These are phyloP conservation scores for Botryotinia calthae DNA, from an alignment of 2,329 filamentous ascomycete species.

Conservation along the genomic window DNA sequence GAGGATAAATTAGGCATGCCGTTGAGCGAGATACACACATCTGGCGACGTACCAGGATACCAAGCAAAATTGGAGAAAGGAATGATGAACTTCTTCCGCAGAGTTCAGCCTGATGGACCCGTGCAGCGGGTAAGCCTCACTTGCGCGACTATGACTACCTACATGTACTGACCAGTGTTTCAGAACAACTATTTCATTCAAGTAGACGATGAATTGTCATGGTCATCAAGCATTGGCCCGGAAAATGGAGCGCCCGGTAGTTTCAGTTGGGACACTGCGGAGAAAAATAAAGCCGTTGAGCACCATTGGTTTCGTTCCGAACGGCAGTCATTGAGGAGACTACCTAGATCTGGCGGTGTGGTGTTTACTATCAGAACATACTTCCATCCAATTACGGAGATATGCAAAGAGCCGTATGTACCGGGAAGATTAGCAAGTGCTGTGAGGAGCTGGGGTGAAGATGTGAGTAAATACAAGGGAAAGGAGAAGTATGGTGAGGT, in stretches of 20 bases:
- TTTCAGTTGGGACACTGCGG: conserved; percentile 71
- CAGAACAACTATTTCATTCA: conserved; percentile 88
- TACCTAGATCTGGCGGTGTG: conserved; percentile 53
- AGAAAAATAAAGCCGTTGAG: conserved; percentile 69
- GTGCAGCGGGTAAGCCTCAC: conserved; percentile 43
- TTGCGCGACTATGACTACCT: conserved; percentile 14
- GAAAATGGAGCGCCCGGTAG: conserved; percentile 58
- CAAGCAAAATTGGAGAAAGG: conserved; percentile 69
- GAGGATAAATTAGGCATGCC: conserved; percentile 79
- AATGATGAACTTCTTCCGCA: conserved; percentile 78
- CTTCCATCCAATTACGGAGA: conserved; percentile 53
- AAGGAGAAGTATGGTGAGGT: conserved; percentile 71
- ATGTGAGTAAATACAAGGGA: conserved; percentile 76
- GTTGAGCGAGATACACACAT: conserved; percentile 75
- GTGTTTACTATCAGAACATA: conserved; percentile 66
- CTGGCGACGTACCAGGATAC: conserved; percentile 72
- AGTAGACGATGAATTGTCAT: conserved; percentile 73
- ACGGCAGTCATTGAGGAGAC: conserved; percentile 58
- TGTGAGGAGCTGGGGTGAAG: conserved; percentile 75
- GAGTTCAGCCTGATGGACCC: conserved; percentile 65
- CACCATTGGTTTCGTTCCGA: conserved; percentile 74
- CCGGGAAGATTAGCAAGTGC: conserved; percentile 76
- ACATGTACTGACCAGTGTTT: conserved; percentile 31
- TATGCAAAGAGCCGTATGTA: conserved; percentile 66
- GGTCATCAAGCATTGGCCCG: conserved; percentile 71